Conservation (phyloP, 2,329 filamentous ascomycete genomes). For the Ustulina deusta region DNA sequence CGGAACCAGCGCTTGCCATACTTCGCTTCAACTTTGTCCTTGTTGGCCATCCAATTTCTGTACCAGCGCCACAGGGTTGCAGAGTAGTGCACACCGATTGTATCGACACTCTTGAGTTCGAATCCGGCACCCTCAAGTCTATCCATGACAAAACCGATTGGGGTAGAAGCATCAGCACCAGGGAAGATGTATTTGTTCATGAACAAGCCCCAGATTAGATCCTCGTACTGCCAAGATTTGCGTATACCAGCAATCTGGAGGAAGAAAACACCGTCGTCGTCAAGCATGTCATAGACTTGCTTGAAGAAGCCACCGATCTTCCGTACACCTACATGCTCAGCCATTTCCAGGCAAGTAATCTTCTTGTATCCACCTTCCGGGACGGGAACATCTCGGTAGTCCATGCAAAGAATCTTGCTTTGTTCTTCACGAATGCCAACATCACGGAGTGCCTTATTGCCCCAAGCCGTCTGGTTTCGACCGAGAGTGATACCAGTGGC, state of each 20-base stretch:
- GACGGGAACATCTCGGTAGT: constrained; percentile 93
- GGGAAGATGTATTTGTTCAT: constrained; percentile 99
- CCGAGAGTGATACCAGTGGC: constrained; percentile 93
- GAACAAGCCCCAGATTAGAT: constrained; percentile 97
- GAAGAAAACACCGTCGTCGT: constrained; percentile 96
- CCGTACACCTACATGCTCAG: constrained; percentile 95
- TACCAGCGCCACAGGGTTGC: constrained; percentile 99
- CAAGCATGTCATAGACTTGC: constrained; percentile 94
- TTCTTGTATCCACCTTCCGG: constrained; percentile 86
- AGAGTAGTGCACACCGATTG: constrained; percentile 95
- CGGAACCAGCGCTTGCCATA: constrained; percentile 97
- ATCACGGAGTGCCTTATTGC: constrained; percentile 87
- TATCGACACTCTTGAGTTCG: constrained; percentile 92
- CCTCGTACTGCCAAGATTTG: constrained; percentile 97
- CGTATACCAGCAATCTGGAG: constrained; percentile 94
- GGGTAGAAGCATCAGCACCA: constrained; percentile 93
- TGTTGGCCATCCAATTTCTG: constrained; percentile 96
- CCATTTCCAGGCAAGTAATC: constrained; percentile 98
- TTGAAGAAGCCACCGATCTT: constrained; percentile 84
- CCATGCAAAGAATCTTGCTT: constrained; percentile 92
- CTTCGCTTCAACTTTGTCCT: constrained; percentile 91
- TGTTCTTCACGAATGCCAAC: constrained; percentile 87
- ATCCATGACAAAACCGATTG: constrained; percentile 87
- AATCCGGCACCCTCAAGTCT: constrained; percentile 87
- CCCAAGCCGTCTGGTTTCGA: constrained; percentile 96